phyloP scores from a whole-genome alignment of 2,329 filamentous ascomycete genomes.

The Pseudogymnoascus sp. region DNA sequence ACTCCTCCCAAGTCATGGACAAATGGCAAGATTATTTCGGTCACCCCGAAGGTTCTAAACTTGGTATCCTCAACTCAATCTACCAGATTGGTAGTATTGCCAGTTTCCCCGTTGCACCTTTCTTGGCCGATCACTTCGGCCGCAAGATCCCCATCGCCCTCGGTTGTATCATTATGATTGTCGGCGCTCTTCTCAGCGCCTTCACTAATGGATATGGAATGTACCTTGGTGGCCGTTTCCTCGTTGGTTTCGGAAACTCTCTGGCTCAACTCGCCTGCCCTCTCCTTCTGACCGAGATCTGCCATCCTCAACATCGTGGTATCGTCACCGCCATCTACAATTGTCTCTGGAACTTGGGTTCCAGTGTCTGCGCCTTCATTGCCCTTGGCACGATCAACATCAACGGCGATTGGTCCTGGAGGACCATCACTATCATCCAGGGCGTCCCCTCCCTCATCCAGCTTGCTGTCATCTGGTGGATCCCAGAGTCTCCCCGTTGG shows the following conservation, averaged over 20 bases:
- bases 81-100: conserved; percentile 35
- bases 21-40: conserved; percentile 45
- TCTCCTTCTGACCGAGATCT: conserved; percentile 55
- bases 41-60: conserved; percentile 31
- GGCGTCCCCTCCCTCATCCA: conserved; percentile 52
- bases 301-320: conserved; percentile 59
- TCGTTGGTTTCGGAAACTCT: conserved; percentile 60
- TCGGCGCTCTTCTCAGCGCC: conserved; percentile 34
- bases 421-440: conserved; percentile 55
- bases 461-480: conserved; percentile 51
- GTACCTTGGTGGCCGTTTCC: conserved; percentile 51
- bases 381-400: conserved; percentile 55
- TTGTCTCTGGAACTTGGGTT: conserved; percentile 56
- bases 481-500: conserved; percentile 53
- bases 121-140: conserved; percentile 32
- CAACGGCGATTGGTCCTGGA: conserved; percentile 55
- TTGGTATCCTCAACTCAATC: conserved; percentile 38
- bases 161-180: conserved; percentile 32
- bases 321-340: conserved; percentile 59
- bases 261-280: conserved; percentile 56
- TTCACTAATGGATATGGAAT: conserved; percentile 38
- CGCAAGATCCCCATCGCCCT: conserved; percentile 22
- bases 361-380: conserved; percentile 49
- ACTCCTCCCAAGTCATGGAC: conserved; percentile 50
- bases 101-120: conserved; percentile 33